Base-by-base conservation (phyloP, 495 filamentous ascomycete species). In the Daldinia vernicosa region DNA sequence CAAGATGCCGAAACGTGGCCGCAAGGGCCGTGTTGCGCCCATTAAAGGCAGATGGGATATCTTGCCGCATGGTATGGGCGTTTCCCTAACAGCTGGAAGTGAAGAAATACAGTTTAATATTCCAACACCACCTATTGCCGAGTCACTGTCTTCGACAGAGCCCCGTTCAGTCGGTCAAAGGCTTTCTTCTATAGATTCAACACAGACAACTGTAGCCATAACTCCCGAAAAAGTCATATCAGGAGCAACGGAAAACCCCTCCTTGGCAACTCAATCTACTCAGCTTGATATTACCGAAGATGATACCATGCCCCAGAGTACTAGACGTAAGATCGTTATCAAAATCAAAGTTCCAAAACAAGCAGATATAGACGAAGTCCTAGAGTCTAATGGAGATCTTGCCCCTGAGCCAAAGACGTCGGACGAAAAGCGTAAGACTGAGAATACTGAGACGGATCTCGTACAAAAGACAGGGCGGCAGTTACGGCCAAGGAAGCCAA, bases 31-130 rank as follows among this genome's bases (percentile, higher is more conserved):
- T n/a, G 27, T 60, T 4, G 67, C 68, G 11, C 63, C 75, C 0
- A 55, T 81, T 22, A 56, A 35, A 22, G 53, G 53, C 1, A 30
- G 53, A 22, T 56, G 27, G 77, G 65, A 70, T 56, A 67, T 71
- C 14, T 66, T 84, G 12, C 80, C 79, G 2, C 83, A 84, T 71
- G 78, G 77, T 14, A 76, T 84, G 75, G 82, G 82, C 1, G 22
- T 60, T 60, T 58, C 37, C 2, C 22, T 64, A 19, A 57, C n/a
- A 9, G 39, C 40, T 24, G n/a, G 17, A 8, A 9, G 50, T 6
- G n/a, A 30, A 11, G 47, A 63, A 32, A 28, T 9, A 27, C 11
- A 12, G 19, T n/a, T 30, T 22, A 4, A 12, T 14, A 54, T 17
- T 28, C 22, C 53, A 19, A 9, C 35, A 11, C 7, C 53, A n/a